Percentiles rank a stretch among this genome's conserved stretches.
phyloP scores from a whole-genome alignment of 2,329 filamentous ascomycete genomes.

The Myriosclerotinia curreyana region DNA sequence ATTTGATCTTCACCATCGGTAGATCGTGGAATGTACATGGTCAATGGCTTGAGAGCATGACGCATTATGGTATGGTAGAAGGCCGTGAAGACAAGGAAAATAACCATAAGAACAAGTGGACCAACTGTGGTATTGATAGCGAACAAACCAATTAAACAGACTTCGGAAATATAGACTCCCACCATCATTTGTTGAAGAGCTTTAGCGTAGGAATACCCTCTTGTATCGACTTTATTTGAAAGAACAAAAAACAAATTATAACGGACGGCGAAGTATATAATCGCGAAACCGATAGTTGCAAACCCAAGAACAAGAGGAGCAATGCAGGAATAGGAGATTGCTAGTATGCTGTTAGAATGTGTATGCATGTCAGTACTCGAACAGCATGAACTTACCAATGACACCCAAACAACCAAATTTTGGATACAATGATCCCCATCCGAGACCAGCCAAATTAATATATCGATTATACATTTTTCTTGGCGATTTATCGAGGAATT shows the following conservation, averaged over 20 bases:
- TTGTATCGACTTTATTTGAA: constrained; percentile 77
- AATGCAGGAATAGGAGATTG: constrained; percentile 81
- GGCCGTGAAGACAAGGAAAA: constrained; percentile 69
- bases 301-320: constrained; percentile 82
- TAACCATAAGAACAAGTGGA: constrained; percentile 71
- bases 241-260: constrained; percentile 89
- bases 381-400: constrained; percentile 55
- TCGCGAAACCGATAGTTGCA: constrained; percentile 69
- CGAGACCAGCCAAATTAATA: constrained; percentile 68
- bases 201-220: constrained; percentile 80
- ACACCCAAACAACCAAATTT: constrained; percentile 76
- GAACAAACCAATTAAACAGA: constrained; percentile 83
- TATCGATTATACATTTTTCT: constrained; percentile 76
- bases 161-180: constrained; percentile 76
- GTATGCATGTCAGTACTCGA: background rate
- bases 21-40: constrained; percentile 73
- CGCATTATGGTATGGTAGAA: constrained; percentile 73
- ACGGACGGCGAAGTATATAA: constrained; percentile 82
- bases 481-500: constrained; percentile 72
- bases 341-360: constrained; percentile 44
- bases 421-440: constrained; percentile 81
- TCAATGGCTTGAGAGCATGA: constrained; percentile 67
- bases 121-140: constrained; percentile 65
- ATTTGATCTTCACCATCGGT: constrained; percentile 53
- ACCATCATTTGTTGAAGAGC: constrained; percentile 81